Evolutionary conservation across 2,329 filamentous ascomycete species (phyloP), one percentile per base, ranked within the genome.

Genomic region (Paradendryphiella salina): DNA sequence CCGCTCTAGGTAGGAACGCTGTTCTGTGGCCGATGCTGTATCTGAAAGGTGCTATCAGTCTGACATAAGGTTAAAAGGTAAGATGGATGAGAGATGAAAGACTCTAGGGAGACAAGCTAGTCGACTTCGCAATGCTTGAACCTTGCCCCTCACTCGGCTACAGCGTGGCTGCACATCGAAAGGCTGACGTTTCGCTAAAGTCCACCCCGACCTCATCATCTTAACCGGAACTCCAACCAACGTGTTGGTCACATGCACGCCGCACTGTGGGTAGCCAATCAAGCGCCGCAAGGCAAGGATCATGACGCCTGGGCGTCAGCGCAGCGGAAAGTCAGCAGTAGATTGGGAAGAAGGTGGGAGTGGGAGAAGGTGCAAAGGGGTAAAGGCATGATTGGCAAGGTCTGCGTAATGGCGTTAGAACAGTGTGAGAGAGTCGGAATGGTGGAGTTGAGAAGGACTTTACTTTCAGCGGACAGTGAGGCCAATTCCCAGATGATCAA

Each of bases 291-390:
- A 5, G 10, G 29, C 34, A 5, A 18, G 26, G 44, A 40, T 23
- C 35, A 46, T 46, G 44, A 28, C 35, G 28, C 39, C 23, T 31
- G 18, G 18, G 14, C 35, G 36, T 31, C 23, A 14, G 40, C 29
- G 23, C 23, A 26, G 23, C 10, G 23, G 23, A 26, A 26, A 26
- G 23, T 26, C 54, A 60, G 49, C 54, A 52, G 46, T 46, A 43
- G 21, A 6, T 23, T 23, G 21, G 5, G 21, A 23, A 23, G 21
- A 34, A n/a, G 18, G 31, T 34, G 26, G 31, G 13, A 34, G 20
- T 15, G 36, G 10, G 8, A 41, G 8, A 18, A 31, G 14, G 5
- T 9, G 33, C 7, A n/a, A 29, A 15, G 15, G 21, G 14, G 15
- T 38, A 21, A 20, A 13, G 32, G 39, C 31, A 4, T 8, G 11